A percentile compares a stretch with the other conserved stretches of the same genome.
These are phyloP conservation scores for Xylariaceae sp. DNA, from an alignment of 2,329 filamentous ascomycete species.

Conservation along the genomic window DNA sequence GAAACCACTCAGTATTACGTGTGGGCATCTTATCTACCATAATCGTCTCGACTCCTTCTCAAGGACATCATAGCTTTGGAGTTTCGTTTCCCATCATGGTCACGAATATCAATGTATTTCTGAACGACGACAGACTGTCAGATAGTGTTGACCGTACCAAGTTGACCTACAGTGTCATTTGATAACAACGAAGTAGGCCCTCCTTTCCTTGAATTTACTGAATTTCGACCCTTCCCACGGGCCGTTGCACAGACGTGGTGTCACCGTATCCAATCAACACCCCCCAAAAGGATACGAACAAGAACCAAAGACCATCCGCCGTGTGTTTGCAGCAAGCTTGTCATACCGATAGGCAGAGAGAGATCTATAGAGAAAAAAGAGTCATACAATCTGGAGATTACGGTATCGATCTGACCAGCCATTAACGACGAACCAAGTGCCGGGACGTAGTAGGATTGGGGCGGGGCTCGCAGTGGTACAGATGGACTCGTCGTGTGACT, in stretches of 20 bases:
- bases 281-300: constrained; percentile 4
- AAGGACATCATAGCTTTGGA: neutral
- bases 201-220: neutral
- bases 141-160: neutral
- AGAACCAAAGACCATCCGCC: constrained; percentile 4
- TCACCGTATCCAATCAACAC: constrained; percentile 10
- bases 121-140: too few relatives aligned
- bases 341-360: constrained; percentile 6
- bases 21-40: neutral
- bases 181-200: neutral
- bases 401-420: constrained; percentile 1
- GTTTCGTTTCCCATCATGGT: neutral
- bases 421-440: constrained; percentile 4
- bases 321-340: constrained; percentile 13
- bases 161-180: neutral
- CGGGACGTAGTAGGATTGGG: constrained; percentile 1
- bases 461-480: constrained; percentile 15
- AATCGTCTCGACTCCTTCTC: neutral
- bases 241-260: constrained; percentile 9
- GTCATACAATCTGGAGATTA: neutral
- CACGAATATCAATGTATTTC: neutral
- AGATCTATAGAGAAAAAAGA: neutral
- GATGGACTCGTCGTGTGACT: constrained; percentile 10
- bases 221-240: neutral
- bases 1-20: too few relatives aligned